phyloP scores from a whole-genome alignment of 1,139 yeast species.

The Yueomyces sp. region DNA sequence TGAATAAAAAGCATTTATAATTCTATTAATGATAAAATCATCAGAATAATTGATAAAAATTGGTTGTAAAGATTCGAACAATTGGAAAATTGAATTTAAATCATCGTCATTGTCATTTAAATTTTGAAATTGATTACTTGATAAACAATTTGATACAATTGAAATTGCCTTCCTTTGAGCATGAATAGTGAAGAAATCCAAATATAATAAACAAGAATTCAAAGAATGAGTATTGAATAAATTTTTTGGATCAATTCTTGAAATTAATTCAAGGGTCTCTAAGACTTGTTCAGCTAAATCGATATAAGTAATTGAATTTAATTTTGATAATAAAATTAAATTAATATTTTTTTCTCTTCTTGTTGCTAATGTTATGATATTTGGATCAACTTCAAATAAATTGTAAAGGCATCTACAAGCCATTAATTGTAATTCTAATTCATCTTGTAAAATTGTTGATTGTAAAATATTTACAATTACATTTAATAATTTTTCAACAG shows the following conservation, averaged over 20 bases:
- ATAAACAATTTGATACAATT: conserved; percentile 61
- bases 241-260: conserved; percentile 40
- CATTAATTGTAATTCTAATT: conserved; percentile 67
- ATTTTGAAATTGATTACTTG: not conserved
- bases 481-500: conserved; percentile 44
- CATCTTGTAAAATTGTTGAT: conserved; percentile 47
- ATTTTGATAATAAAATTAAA: conserved; percentile 50
- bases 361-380: conserved; percentile 53
- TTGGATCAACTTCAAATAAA: conserved; percentile 63
- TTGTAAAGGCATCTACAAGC: conserved; percentile 82
- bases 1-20: conserved; percentile 15
- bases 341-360: conserved; percentile 43
- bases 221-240: conserved; percentile 31
- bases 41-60: conserved; percentile 53
- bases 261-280: conserved; percentile 60
- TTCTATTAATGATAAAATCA: conserved; percentile 12
- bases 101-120: not conserved
- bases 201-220: conserved; percentile 53
- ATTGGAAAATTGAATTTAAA: not conserved
- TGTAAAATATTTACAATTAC: conserved; percentile 48
- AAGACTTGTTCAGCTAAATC: conserved; percentile 90
- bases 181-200: conserved; percentile 83
- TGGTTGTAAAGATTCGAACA: conserved; percentile 46
- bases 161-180: conserved; percentile 76
- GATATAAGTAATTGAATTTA: conserved; percentile 67